Evolutionary conservation across 169 alveolate genomes (phyloP).

Genomic region (Fabrea salina): DNA sequence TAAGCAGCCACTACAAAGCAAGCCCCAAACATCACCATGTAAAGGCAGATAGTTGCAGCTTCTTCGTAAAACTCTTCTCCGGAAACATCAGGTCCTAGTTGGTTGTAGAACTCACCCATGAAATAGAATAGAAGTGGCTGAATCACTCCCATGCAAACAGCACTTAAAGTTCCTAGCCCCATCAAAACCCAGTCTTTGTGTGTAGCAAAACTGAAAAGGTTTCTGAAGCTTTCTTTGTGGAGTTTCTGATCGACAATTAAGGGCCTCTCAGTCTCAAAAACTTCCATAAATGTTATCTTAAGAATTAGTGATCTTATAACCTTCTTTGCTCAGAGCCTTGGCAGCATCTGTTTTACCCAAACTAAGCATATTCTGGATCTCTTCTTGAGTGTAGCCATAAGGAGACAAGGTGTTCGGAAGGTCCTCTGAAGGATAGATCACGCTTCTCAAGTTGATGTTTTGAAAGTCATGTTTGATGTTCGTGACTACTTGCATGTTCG

Average conservation of each 20-base stretch:
- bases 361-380: background rate
- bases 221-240: too few relatives aligned
- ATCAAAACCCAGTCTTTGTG: background rate
- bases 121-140: background rate
- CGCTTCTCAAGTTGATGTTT: background rate
- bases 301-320: too few relatives aligned
- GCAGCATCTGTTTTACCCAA: slow-evolving; percentile 10
- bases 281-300: too few relatives aligned
- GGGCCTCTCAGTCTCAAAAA: too few relatives aligned
- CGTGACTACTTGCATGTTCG: background rate
- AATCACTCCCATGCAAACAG: background rate
- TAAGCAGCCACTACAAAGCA: background rate
- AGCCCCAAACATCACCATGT: background rate
- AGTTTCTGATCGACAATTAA: too few relatives aligned
- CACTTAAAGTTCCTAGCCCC: background rate
- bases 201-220: background rate
- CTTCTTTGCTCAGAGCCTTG: too few relatives aligned
- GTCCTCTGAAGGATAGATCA: background rate
- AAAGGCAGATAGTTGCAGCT: background rate
- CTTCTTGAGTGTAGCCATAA: background rate
- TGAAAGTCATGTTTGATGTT: background rate
- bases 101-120: background rate
- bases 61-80: background rate
- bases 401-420: background rate
- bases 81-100: background rate